Evolutionary conservation across 768 basidiomycete genomes (phyloP).

Genomic region (Auricularia sp.): DNA sequence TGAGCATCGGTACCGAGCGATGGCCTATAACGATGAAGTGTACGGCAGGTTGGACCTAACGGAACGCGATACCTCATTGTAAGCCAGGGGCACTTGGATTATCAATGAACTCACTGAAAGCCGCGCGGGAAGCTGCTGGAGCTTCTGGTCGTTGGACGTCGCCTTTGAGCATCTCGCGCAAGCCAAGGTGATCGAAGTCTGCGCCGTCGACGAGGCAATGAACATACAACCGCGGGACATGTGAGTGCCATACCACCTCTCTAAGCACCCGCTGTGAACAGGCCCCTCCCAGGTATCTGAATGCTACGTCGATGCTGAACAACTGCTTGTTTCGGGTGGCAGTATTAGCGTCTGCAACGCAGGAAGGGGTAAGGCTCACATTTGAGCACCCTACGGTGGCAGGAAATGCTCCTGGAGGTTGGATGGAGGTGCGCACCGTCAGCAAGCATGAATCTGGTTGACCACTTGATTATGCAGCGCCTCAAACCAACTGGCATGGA

Average conservation of each 20-base stretch:
- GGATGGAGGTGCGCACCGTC: slow-evolving; percentile 39
- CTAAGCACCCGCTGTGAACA: neutral
- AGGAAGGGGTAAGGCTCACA: slow-evolving; percentile 19
- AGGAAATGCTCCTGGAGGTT: slow-evolving; percentile 38
- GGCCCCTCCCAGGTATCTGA: slow-evolving; percentile 28
- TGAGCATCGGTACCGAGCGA: slow-evolving; percentile 38
- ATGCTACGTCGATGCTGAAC: slow-evolving; percentile 54
- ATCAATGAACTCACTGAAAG: neutral
- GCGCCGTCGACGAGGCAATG: slow-evolving; percentile 45
- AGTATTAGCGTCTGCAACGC: slow-evolving; percentile 26
- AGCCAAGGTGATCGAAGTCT: slow-evolving; percentile 33
- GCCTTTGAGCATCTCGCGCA: slow-evolving; percentile 23
- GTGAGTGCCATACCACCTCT: slow-evolving; percentile 18
- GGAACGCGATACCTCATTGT: slow-evolving; percentile 40
- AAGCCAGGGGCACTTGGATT: slow-evolving; percentile 6
- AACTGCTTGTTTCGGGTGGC: slow-evolving; percentile 49
- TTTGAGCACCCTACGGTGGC: slow-evolving; percentile 54
- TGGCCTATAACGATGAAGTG: slow-evolving; percentile 26
- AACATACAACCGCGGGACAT: slow-evolving; percentile 43
- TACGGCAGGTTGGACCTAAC: slow-evolving; percentile 42
- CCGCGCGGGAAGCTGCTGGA: slow-evolving; percentile 37
- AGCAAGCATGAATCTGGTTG: neutral
- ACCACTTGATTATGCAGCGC: slow-evolving; percentile 17
- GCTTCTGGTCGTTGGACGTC: slow-evolving; percentile 41
- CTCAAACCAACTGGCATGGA: slow-evolving; percentile 37